Percentiles rank a stretch among this genome's conserved stretches.
Evolutionary conservation across 768 basidiomycete genomes (phyloP).

Genomic region (Suillus ampliporus): DNA sequence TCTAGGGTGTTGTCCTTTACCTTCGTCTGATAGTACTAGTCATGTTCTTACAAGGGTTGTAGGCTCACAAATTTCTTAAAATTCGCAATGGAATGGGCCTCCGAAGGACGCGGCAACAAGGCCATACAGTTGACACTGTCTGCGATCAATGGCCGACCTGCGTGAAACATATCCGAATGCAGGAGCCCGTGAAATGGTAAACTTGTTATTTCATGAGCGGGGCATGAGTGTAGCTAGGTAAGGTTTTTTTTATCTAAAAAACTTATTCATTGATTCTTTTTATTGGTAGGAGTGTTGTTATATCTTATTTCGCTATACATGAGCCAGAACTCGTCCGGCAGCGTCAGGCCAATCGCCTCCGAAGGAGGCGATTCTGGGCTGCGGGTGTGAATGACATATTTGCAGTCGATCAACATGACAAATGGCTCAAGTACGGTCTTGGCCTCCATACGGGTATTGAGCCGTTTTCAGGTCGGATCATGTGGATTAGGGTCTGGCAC

Average conservation of each 20-base stretch:
- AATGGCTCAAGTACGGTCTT: slow-evolving; percentile 47
- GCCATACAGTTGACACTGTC: background rate
- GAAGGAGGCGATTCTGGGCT: slow-evolving; percentile 38
- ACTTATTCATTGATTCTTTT: background rate
- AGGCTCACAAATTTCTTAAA: background rate
- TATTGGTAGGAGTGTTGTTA: background rate
- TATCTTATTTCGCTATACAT: background rate
- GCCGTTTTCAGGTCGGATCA: slow-evolving; percentile 37
- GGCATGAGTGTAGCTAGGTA: background rate
- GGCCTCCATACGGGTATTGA: slow-evolving; percentile 43
- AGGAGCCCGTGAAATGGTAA: background rate
- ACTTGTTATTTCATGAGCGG: background rate
- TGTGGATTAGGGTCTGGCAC: slow-evolving; percentile 50
- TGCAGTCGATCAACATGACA: slow-evolving; percentile 52
- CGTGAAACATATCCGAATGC: background rate
- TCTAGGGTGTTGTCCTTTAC: background rate
- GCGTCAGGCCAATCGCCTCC: slow-evolving; percentile 27
- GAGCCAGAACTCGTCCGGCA: slow-evolving; percentile 28
- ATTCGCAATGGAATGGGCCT: background rate
- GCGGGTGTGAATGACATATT: slow-evolving; percentile 49
- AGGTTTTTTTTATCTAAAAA: background rate
- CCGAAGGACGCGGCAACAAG: background rate
- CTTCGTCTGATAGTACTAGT: too few species aligned
- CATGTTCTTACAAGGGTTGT: too few species aligned
- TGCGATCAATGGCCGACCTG: background rate